Base-by-base conservation (phyloP, 805 yeast species). In the Allodekkera sacchari region DNA sequence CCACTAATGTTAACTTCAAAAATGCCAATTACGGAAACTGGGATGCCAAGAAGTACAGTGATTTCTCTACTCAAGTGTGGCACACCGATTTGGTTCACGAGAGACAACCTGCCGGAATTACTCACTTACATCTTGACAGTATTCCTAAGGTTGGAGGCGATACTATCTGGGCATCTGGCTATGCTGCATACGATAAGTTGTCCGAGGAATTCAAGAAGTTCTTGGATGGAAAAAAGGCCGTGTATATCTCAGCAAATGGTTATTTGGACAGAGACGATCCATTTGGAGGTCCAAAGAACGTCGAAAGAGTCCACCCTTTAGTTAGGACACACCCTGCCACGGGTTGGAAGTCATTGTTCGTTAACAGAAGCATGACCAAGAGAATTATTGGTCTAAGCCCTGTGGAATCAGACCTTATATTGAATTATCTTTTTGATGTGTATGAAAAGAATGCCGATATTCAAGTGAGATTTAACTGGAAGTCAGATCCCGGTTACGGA, bases 311-410 rank as follows among this genome's bases (percentile, higher is more conserved):
- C 36, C 83, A 76, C 51, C 81, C 80, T 3, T 39, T 76, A 14
- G 66, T 76, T 18, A 64, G 81, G 55, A 71, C 78, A 20, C 79
- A 76, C 43, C 82, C 83, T 7, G 77, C 67, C 10, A 74, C 82
- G 18, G 79, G 78, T 21, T 64, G 73, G 70, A 76, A 75, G 52
- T 58, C 72, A 3, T 54, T 74, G 39, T 74, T 57, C 40, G 71
- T 72, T 22, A 71, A 72, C 50, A 61, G 73, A 29, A 53, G 60
- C 15, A 61, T 64, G 63, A 72, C 77, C 6, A 58, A 45, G 25
- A 58, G 71, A 39, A 73, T 74, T 34, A 63, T 64, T 10, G 79
- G 77, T 0, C 57, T 73, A 33, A 65, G 67, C 34, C 64, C 65
- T 18, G 68, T 55, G 31, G 80, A 74, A 51, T 59, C 68, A 11